Evolutionary conservation across 2,329 filamentous ascomycete species (phyloP).

Genomic region (Aspergillus luchuensis): DNA sequence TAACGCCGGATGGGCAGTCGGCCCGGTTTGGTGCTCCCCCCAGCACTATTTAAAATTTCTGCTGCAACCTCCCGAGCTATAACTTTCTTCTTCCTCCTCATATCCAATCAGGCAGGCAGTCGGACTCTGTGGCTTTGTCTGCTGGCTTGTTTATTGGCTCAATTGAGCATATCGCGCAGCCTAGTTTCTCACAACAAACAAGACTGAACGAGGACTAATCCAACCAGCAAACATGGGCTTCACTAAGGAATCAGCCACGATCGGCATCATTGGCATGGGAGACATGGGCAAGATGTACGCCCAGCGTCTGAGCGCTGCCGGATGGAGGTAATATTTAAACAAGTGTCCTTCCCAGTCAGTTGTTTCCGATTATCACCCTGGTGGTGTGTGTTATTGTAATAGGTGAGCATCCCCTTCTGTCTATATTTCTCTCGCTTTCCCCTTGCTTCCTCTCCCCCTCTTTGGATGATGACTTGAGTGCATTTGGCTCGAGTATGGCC

Average conservation of each 20-base stretch:
- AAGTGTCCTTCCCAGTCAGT: constrained; percentile 6
- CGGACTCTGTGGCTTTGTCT: background rate
- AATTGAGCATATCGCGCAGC: background rate
- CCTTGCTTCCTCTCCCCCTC: background rate
- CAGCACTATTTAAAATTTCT: constrained; percentile 31
- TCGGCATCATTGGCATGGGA: constrained; percentile 98
- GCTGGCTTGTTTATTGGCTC: background rate
- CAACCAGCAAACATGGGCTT: constrained; percentile 32
- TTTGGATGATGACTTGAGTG: constrained; percentile 98
- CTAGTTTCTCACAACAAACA: background rate
- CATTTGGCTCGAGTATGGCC: constrained; percentile 99
- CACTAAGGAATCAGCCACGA: constrained; percentile 67
- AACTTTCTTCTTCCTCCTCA: background rate
- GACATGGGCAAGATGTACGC: constrained; percentile 99
- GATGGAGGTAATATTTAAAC: constrained; percentile 70
- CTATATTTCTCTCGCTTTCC: constrained; percentile 10
- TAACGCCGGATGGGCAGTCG: constrained; percentile 23
- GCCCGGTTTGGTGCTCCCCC: constrained; percentile 31
- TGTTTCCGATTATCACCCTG: constrained; percentile 12
- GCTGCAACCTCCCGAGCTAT: background rate
- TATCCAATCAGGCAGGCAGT: background rate
- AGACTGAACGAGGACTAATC: background rate
- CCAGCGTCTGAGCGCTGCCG: constrained; percentile 79
- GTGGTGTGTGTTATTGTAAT: constrained; percentile 34
- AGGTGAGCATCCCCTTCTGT: constrained; percentile 24